Evolutionary conservation across 352 stramenopile species (phyloP), one percentile per base, ranked within the genome.

Genomic region (Phytophthora litchii): DNA sequence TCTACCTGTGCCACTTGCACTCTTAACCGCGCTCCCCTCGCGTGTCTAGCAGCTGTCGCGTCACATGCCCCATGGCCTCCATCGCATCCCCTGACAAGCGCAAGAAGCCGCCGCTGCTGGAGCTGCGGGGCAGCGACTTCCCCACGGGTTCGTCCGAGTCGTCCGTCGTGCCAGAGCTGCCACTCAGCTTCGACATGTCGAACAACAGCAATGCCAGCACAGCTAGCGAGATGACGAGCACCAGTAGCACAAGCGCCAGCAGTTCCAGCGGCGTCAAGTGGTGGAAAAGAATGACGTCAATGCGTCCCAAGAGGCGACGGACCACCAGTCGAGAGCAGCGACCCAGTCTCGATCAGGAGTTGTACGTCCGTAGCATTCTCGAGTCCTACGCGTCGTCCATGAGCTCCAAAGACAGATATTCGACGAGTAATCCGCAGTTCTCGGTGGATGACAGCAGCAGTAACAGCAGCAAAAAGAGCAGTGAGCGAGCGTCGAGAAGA

Each of bases 341-440:
- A 38, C 31, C 41, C 17, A 81, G 50, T 40, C 20, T 74, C 11
- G 78, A 89, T 63, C 78, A 88, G 47, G 81, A 91, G 58, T 57
- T 89, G 31, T 89, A 88, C 59, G 75, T 89, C 56, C 76, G 81
- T 42, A 88, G 72, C 42, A 83, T 91, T 45, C 77, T 91, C 55
- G 81, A 91, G 60, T 91, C 81, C 34, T 89, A 88, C 59, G 72
- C 69, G 63, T 91, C 81, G 50, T 91, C 81, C 40, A 70, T 90
- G 54, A 86, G 78, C 40, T 90, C 80, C 46, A 72, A 51, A 20
- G 49, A 51, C 29, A 67, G 80, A 19, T 74, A 73, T 52, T 89
- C 77, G 11, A 70, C 67, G n/a, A 54, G 31, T 13, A 65, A 52
- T 35, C 42, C 56, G 19, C 62, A 63, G 31, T 56, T 69, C n/a